Conservation (phyloP, 495 filamentous ascomycete species). For the Antarctomyces pellizariae region DNA sequence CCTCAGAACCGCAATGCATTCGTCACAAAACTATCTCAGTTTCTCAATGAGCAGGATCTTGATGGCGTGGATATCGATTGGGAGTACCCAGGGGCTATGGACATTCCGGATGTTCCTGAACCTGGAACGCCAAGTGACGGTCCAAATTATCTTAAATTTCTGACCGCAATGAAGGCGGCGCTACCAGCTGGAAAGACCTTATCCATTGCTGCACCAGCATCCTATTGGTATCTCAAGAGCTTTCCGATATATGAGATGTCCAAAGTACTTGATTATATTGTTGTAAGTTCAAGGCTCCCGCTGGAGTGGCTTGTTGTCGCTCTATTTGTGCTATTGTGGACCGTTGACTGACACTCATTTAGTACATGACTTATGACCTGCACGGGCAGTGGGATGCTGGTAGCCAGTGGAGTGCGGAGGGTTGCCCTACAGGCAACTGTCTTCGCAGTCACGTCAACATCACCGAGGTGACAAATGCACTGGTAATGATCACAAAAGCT, state of each 20-base stretch:
- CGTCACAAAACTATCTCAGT: conserved; percentile 12
- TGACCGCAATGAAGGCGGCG: no score
- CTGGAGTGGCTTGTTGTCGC: no score
- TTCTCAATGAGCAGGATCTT: conserved; percentile 13
- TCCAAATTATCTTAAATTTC: conserved; percentile 11
- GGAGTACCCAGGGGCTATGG: conserved; percentile 14
- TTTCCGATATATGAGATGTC: conserved; percentile 13
- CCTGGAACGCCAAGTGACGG: conserved; percentile 12
- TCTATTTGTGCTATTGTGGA: no score
- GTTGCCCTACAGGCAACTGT: conserved; percentile 14
- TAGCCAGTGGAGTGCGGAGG: background rate
- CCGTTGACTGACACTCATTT: no score
- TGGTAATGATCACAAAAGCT: conserved; percentile 22
- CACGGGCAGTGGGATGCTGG: conserved; percentile 12
- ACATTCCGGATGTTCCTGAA: conserved; percentile 18
- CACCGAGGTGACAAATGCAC: conserved; percentile 16
- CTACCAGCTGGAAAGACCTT: background rate
- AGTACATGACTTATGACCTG: conserved; percentile 19
- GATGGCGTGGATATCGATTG: conserved; percentile 13
- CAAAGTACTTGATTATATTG: conserved; percentile 14
- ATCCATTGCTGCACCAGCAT: conserved; percentile 10
- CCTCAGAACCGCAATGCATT: conserved; percentile 16
- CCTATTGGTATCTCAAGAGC: conserved; percentile 16
- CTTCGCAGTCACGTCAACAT: conserved; percentile 16
- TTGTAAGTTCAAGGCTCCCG: no score